These are phyloP conservation scores for Cercospora janseana DNA, from an alignment of 2,329 filamentous ascomycete genomes.

Conservation along the genomic window DNA sequence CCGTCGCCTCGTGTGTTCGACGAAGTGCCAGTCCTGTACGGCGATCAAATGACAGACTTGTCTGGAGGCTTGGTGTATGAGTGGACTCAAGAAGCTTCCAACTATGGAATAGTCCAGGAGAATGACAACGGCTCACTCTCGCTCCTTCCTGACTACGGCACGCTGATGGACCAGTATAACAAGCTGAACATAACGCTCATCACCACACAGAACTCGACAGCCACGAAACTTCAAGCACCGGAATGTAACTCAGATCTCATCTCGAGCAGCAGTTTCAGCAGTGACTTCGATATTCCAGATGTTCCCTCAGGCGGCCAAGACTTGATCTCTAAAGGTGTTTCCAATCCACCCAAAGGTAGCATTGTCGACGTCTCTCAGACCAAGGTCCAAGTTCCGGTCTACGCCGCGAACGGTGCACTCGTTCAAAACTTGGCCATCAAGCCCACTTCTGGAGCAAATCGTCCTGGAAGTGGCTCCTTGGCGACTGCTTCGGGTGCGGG, in stretches of 20 bases:
- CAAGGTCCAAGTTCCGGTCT: conserved; percentile 58
- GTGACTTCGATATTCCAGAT: conserved; percentile 73
- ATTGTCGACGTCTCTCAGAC: conserved; percentile 60
- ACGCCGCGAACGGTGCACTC: conserved; percentile 53
- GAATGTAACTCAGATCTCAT: conserved; percentile 68
- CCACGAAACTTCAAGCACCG: conserved; percentile 57
- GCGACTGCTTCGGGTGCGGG: conserved; percentile 23
- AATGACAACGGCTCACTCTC: conserved; percentile 45
- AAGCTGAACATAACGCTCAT: conserved; percentile 70
- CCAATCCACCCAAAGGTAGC: conserved; percentile 55
- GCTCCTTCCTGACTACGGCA: conserved; percentile 55
- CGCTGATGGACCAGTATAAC: conserved; percentile 71
- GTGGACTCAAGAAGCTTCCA: conserved; percentile 68
- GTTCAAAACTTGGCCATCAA: conserved; percentile 64
- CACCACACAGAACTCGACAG: conserved; percentile 60
- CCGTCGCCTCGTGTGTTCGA: conserved; percentile 70
- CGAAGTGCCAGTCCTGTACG: conserved; percentile 71
- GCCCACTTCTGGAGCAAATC: conserved; percentile 55
- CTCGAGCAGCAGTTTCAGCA: conserved; percentile 64
- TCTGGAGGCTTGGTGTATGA: conserved; percentile 80
- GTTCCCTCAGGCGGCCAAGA: conserved; percentile 66
- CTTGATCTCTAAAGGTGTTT: conserved; percentile 75
- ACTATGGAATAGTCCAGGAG: conserved; percentile 51
- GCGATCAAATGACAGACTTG: conserved; percentile 67
- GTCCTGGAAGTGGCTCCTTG: conserved; percentile 47